phyloP scores from a whole-genome alignment of 2,329 filamentous ascomycete species.

The Ascochyta rabiei region DNA sequence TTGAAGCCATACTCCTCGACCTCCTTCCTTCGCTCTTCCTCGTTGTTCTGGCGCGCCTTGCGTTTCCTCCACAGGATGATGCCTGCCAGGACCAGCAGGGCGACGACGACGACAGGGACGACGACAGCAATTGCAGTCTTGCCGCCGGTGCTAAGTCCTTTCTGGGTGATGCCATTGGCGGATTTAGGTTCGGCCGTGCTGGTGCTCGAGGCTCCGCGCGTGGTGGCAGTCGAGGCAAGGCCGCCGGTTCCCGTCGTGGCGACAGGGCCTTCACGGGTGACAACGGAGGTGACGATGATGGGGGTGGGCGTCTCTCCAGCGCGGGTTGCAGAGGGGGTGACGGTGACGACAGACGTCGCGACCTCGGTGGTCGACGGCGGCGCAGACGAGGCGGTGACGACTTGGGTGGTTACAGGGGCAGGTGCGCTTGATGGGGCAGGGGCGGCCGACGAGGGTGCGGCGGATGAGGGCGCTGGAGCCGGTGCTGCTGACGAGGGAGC shows the following conservation, averaged over 20 bases:
- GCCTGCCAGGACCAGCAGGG: constrained; percentile 75
- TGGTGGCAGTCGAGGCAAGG: constrained; percentile 17
- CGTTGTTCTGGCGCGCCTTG: constrained; percentile 81
- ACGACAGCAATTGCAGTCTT: constrained; percentile 93
- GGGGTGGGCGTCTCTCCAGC: constrained; percentile 27
- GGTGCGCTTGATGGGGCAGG: constrained; percentile 22
- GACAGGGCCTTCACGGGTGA: constrained; percentile 17
- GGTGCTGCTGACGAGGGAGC: constrained; percentile 1
- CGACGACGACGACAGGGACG: constrained; percentile 87
- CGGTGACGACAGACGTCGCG: constrained; percentile 26
- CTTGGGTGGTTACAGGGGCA: constrained; percentile 16
- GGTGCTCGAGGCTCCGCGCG: constrained; percentile 15
- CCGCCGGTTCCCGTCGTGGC: constrained; percentile 13
- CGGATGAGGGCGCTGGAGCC: constrained; percentile 9
- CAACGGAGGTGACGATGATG: constrained; percentile 24
- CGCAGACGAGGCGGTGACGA: constrained; percentile 33
- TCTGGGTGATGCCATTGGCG: constrained; percentile 15
- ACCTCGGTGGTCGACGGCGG: constrained; percentile 27
- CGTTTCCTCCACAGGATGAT: constrained; percentile 88
- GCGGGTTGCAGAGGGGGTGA: constrained; percentile 29
- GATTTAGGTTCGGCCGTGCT: constrained; percentile 20
- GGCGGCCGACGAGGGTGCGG: constrained; percentile 10
- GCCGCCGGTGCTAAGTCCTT: constrained; percentile 64
- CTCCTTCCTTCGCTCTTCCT: constrained; percentile 90
- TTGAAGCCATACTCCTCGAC: constrained; percentile 98